Evolutionary conservation across 2,329 filamentous ascomycete genomes (phyloP), one percentile per base, ranked within the genome.

Genomic region (Fusarium zealandicum): DNA sequence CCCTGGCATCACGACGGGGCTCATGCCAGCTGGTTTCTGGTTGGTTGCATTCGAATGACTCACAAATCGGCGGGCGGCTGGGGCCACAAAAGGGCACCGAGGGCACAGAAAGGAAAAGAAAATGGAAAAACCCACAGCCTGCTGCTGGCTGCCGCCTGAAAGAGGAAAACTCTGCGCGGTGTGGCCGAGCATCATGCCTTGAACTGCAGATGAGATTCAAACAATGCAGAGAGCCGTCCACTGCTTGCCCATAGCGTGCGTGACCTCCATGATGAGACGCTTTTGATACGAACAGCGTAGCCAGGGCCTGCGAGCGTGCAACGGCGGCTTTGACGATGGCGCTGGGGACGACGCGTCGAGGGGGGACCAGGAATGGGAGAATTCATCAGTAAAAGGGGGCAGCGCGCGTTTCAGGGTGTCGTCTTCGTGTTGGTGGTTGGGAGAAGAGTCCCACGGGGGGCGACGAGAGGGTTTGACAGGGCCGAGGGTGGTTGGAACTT

Each of bases 321-420:
- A 47, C 48, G 37, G 22, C 48, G 37, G 22, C 35, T 36, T 14
- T 43, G 16, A 42, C 22, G 36, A 31, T 31, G 5, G 17, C 51
- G 41, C 41, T 44, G 46, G 42, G 45, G 57, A 57, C 45, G 49
- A 64, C 62, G 64, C 66, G 61, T 59, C 49, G 56, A 46, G 31
- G 33, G 48, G 45, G 54, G 48, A 53, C 44, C 49, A 40, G 47
- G 53, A 35, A 49, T 58, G 55, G 54, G 43, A 49, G 42, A 35
- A 49, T 9, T 45, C 33, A 54, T 60, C 52, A 62, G 66, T 35
- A 57, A 31, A 66, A 64, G 61, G 63, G 62, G 60, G 64, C 40
- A 63, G 56, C 53, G 51, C 56, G 54, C 69, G 66, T 68, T 69
- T 67, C 66, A 67, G 66, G 61, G 61, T 66, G 51, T 46, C 39